A percentile compares a stretch with the other conserved stretches of the same genome.
phyloP scores from a whole-genome alignment of 2,329 filamentous ascomycete species.

The Coniella vitis region DNA sequence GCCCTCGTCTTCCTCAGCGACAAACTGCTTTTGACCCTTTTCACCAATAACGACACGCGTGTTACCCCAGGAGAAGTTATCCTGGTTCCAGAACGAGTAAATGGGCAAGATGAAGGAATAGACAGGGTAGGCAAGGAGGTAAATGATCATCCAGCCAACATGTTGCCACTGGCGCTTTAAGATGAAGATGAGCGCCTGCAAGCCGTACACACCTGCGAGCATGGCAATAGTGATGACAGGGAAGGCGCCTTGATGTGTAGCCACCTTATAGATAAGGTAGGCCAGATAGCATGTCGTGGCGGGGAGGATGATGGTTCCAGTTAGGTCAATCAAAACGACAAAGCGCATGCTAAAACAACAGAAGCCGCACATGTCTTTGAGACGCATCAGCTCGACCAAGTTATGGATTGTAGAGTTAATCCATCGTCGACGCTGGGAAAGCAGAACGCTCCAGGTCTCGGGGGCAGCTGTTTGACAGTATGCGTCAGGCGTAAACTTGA shows the following conservation, averaged over 20 bases:
- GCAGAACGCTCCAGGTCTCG: constrained; percentile 84
- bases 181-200: constrained; percentile 94
- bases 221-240: constrained; percentile 84
- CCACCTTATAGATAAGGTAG: constrained; percentile 78
- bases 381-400: constrained; percentile 77
- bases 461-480: constrained; percentile 91
- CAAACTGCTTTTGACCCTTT: constrained; percentile 82
- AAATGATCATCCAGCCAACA: constrained; percentile 99
- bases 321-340: constrained; percentile 88
- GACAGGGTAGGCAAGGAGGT: constrained; percentile 89
- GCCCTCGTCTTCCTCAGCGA: constrained; percentile 75
- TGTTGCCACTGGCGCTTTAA: constrained; percentile 98
- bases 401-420: constrained; percentile 99
- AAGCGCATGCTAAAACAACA: constrained; percentile 99
- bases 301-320: constrained; percentile 86
- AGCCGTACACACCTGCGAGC: constrained; percentile 85
- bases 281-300: constrained; percentile 80
- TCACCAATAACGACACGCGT: constrained; percentile 96
- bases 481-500: constrained; percentile 91
- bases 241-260: constrained; percentile 64
- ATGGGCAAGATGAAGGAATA: constrained; percentile 86
- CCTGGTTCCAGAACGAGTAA: constrained; percentile 99
- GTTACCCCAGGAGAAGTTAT: constrained; percentile 98
- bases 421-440: constrained; percentile 98
- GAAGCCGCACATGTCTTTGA: constrained; percentile 95